Evolutionary conservation across 2,329 filamentous ascomycete genomes (phyloP).

Genomic region (Fusarium austroafricanum): DNA sequence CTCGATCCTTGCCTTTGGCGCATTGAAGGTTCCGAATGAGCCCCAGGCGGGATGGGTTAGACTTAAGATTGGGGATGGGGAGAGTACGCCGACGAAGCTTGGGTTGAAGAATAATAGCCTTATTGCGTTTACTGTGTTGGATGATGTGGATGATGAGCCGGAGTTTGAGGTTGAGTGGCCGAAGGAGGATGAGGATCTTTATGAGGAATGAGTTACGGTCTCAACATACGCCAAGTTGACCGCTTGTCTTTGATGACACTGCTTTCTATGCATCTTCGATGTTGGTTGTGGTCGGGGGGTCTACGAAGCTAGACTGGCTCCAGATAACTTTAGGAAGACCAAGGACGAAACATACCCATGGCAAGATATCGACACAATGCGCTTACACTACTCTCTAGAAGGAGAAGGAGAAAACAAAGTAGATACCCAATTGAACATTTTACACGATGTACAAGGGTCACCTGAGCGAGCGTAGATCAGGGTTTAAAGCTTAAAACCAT

Average conservation of each 20-base stretch:
- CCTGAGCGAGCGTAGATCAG: slow-evolving; percentile 1
- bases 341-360: too few species aligned
- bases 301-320: background rate
- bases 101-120: slow-evolving; percentile 60
- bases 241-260: too few species aligned
- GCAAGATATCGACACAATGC: background rate
- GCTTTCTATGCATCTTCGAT: background rate
- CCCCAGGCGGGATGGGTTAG: slow-evolving; percentile 62
- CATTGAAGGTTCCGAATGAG: slow-evolving; percentile 59
- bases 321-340: too few species aligned
- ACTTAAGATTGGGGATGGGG: slow-evolving; percentile 53
- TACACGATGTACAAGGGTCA: slow-evolving; percentile 1
- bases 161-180: slow-evolving; percentile 62
- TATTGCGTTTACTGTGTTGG: slow-evolving; percentile 62
- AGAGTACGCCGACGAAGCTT: slow-evolving; percentile 55
- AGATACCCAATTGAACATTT: slow-evolving; percentile 21
- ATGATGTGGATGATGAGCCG: slow-evolving; percentile 54
- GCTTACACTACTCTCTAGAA: background rate
- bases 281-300: background rate
- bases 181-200: slow-evolving; percentile 55
- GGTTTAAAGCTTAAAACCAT: background rate
- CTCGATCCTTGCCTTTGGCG: slow-evolving; percentile 59
- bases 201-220: slow-evolving; percentile 34
- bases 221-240: fast-evolving
- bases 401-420: background rate